Evolutionary conservation across 2,329 filamentous ascomycete species (phyloP).

Genomic region (Clathrospora elynae): DNA sequence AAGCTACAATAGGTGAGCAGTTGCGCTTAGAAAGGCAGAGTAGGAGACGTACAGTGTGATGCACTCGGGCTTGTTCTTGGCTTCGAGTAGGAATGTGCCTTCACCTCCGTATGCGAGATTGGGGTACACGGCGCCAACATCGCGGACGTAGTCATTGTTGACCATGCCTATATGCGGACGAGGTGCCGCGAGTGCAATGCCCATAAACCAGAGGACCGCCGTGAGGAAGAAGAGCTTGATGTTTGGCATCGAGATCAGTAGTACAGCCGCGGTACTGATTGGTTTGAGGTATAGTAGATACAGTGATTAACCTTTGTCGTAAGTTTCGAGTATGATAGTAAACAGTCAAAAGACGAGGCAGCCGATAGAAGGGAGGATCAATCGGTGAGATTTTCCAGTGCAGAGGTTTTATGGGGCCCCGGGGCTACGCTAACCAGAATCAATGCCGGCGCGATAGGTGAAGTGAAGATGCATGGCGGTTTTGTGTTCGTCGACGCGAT

Average conservation of each 20-base stretch:
- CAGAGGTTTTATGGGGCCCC: too few relatives aligned
- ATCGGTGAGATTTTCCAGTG: too few relatives aligned
- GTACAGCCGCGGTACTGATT: too few relatives aligned
- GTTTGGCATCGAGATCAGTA: not conserved
- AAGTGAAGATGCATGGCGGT: too few relatives aligned
- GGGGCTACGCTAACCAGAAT: too few relatives aligned
- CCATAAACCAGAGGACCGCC: not conserved
- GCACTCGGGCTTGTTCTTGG: conserved; percentile 16
- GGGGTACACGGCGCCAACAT: conserved; percentile 24
- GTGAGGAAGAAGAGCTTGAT: not conserved
- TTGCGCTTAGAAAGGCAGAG: not conserved
- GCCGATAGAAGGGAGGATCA: too few relatives aligned
- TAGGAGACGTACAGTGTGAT: conserved; percentile 10
- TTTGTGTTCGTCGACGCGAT: too few relatives aligned
- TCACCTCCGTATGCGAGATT: conserved; percentile 15
- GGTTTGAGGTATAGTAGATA: too few relatives aligned
- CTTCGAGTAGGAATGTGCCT: conserved; percentile 16
- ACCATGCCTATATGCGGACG: conserved; percentile 28
- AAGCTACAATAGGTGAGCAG: conserved; percentile 4
- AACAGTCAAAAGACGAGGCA: too few relatives aligned
- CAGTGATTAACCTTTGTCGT: too few relatives aligned
- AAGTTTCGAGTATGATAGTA: too few relatives aligned
- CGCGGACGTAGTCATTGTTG: conserved; percentile 19
- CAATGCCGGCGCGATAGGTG: too few relatives aligned
- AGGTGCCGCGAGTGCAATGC: conserved; percentile 2